These are phyloP conservation scores for Colletotrichum godetiae DNA, from an alignment of 2,329 filamentous ascomycete species.

Conservation along the genomic window DNA sequence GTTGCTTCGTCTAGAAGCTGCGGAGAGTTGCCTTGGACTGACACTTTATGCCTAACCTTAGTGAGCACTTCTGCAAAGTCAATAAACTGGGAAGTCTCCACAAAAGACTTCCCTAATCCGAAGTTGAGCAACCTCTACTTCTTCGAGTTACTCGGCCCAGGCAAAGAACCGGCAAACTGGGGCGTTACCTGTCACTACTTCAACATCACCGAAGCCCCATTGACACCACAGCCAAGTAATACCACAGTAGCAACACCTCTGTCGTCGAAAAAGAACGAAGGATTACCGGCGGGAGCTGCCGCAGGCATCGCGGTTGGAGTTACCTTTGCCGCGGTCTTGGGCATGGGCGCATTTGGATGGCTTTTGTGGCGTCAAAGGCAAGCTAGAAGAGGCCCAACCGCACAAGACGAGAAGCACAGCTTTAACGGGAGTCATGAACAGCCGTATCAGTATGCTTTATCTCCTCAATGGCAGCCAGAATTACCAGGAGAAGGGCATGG, in stretches of 20 bases:
- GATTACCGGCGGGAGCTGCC: too few relatives aligned
- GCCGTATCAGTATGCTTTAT: background rate
- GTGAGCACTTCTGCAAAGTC: background rate
- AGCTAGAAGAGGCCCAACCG: background rate
- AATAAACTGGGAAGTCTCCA: background rate
- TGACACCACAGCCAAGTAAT: background rate
- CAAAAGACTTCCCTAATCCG: background rate
- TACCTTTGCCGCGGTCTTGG: background rate
- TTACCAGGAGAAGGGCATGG: background rate
- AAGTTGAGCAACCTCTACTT: background rate
- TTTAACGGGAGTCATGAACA: background rate
- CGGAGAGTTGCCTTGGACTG: background rate
- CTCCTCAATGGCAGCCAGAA: background rate
- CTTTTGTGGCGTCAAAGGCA: background rate
- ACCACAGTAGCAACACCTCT: background rate
- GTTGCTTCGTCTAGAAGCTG: too few relatives aligned
- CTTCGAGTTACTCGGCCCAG: background rate
- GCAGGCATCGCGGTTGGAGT: background rate
- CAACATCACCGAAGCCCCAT: background rate
- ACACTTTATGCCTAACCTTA: background rate
- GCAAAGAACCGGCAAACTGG: background rate
- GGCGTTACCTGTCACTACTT: background rate
- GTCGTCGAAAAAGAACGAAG: background rate
- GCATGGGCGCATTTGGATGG: background rate
- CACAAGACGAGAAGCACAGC: background rate